phyloP scores from a whole-genome alignment of 495 filamentous ascomycete species.

The Sabuloglossum arenarium region DNA sequence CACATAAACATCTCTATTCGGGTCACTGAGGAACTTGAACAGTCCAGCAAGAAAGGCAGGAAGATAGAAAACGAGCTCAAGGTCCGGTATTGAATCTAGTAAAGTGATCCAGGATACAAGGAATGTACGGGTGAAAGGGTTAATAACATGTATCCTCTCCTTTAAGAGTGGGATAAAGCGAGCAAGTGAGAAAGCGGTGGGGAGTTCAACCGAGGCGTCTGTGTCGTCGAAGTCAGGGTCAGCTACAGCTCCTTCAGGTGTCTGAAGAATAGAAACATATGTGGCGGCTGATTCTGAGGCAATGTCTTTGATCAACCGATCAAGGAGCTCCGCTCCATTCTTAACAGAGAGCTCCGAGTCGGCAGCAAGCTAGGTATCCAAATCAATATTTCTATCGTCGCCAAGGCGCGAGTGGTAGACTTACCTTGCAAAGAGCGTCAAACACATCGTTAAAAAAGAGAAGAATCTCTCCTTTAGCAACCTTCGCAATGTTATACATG shows the following conservation, averaged over 20 bases:
- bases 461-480: constrained; percentile 91
- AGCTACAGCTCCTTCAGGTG: constrained; percentile 24
- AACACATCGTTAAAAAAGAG: constrained; percentile 97
- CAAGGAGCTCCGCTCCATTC: constrained; percentile 90
- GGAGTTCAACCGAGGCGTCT: constrained; percentile 32
- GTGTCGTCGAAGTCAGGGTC: constrained; percentile 27
- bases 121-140: constrained; percentile 87
- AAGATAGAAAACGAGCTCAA: constrained; percentile 83
- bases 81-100: constrained; percentile 87
- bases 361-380: constrained; percentile 51
- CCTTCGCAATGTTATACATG: constrained; percentile 99
- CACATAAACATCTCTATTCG: constrained; percentile 80
- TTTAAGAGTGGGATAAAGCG: constrained; percentile 83
- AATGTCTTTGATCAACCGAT: constrained; percentile 94
- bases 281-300: constrained; percentile 91
- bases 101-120: constrained; percentile 91
- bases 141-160: constrained; percentile 81
- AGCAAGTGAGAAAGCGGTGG: constrained; percentile 81
- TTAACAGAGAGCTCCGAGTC: constrained; percentile 95
- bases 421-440: constrained; percentile 87
- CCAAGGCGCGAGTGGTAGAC: constrained; percentile 7
- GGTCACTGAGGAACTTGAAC: constrained; percentile 79
- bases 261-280: constrained; percentile 73
- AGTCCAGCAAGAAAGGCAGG: constrained; percentile 83
- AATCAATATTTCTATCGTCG: neutral